These are phyloP conservation scores for Tolypocladium amazonense DNA, from an alignment of 2,329 filamentous ascomycete genomes.

Conservation along the genomic window DNA sequence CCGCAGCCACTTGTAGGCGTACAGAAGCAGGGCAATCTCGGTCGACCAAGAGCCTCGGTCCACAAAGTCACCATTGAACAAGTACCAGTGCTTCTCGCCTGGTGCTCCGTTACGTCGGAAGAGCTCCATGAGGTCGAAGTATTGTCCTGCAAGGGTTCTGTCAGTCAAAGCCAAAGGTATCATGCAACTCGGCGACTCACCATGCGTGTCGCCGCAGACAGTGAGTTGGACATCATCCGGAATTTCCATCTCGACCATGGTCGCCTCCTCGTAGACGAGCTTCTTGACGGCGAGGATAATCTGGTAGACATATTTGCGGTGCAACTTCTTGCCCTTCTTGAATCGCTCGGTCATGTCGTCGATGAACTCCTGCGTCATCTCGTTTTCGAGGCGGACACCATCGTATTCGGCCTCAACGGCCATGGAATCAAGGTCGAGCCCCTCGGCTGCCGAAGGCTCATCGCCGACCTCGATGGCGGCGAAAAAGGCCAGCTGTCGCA, in stretches of 20 bases:
- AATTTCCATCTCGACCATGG: constrained; percentile 90
- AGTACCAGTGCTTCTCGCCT: constrained; percentile 76
- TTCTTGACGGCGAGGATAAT: constrained; percentile 87
- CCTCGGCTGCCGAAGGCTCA: constrained; percentile 83
- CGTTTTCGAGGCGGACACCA: constrained; percentile 62
- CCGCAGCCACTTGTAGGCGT: constrained; percentile 93
- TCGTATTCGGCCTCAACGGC: constrained; percentile 76
- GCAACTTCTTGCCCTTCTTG: constrained; percentile 90
- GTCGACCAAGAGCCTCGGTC: constrained; percentile 96
- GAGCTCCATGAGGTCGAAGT: constrained; percentile 92
- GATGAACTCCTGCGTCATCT: constrained; percentile 95
- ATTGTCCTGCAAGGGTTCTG: constrained; percentile 59
- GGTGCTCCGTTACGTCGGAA: constrained; percentile 86
- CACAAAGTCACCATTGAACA: constrained; percentile 98
- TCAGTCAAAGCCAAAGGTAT: neutral
- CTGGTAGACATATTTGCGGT: constrained; percentile 95
- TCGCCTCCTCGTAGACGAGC: constrained; percentile 82
- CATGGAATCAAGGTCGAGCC: constrained; percentile 80
- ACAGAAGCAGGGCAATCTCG: constrained; percentile 89
- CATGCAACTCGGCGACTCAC: constrained; percentile 32
- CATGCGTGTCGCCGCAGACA: constrained; percentile 95
- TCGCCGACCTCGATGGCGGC: constrained; percentile 91
- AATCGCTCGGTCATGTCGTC: constrained; percentile 96
- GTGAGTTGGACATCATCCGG: constrained; percentile 70
- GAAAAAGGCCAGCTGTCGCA: constrained; percentile 85